Percentiles rank a stretch among this genome's conserved stretches.
Conservation (phyloP, 2,329 filamentous ascomycete species). For the Ceratocystiopsis brevicomis region DNA sequence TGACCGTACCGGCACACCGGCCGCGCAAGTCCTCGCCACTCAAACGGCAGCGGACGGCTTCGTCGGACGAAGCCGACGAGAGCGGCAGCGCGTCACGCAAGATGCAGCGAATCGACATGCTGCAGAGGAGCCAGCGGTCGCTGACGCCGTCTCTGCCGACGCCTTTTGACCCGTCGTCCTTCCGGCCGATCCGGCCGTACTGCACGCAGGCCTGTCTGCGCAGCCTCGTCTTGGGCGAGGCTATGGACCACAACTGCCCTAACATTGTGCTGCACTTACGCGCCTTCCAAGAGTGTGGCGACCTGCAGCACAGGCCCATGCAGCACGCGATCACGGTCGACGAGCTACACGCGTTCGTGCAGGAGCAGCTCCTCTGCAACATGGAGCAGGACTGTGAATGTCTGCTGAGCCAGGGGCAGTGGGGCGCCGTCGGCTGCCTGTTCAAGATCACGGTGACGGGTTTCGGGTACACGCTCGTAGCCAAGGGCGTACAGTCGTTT, state of each 20-base stretch:
- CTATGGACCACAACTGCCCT: not conserved
- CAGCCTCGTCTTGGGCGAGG: not conserved
- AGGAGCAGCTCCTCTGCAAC: not conserved
- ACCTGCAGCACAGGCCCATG: too few relatives aligned
- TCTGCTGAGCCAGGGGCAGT: not conserved
- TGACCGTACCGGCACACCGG: not conserved
- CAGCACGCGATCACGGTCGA: constrained; percentile 1
- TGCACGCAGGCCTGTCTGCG: constrained; percentile 1
- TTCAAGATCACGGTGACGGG: constrained; percentile 7
- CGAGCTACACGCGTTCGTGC: not conserved
- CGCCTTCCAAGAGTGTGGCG: not conserved
- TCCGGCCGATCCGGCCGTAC: constrained; percentile 4
- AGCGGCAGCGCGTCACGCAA: not conserved
- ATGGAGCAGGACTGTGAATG: constrained; percentile 1
- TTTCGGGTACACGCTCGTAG: constrained; percentile 8
- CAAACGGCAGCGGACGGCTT: constrained; percentile 1
- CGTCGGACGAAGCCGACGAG: not conserved
- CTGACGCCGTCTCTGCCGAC: not conserved
- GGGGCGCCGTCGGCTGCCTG: constrained; percentile 3
- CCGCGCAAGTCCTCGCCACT: not conserved
- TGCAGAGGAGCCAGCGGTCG: not conserved
- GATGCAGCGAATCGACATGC: not conserved
- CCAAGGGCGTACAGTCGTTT: constrained; percentile 4
- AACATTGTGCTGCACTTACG: not conserved
- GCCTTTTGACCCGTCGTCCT: constrained; percentile 4